Base-by-base conservation (phyloP, 2,329 filamentous ascomycete genomes). In the Microsporum ferrugineum region DNA sequence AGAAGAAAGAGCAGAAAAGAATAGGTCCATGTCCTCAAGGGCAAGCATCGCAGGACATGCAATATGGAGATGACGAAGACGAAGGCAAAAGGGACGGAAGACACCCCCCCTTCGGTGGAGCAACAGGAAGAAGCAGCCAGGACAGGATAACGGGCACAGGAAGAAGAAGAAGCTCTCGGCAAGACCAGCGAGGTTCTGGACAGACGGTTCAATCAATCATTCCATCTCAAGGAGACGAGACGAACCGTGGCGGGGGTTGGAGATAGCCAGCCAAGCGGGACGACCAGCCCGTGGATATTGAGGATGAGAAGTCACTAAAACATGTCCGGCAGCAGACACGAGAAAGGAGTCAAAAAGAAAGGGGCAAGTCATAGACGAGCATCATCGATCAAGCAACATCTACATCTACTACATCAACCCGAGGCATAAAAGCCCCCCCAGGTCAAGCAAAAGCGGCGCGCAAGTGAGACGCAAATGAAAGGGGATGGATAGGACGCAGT, bases 391-490 rank as follows among this genome's bases (percentile, higher is more conserved):
- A 17, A 55, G 31, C 14, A 55, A 38, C n/a, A 36, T 36, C 51
- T 55, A 55, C 51, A 17, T 17, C 51, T 12, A 17, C 31, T n/a
- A n/a, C 51, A 23, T 23, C 17, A 23, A 31, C 51, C 51, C 51
- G 51, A 55, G 51, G 51, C 51, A 55, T 17, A 36, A 38, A 55
- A 36, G 14, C 49, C 27, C 5, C 14, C 39, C 39, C 39, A 43
- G 23, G 23, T 29, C n/a, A 29, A 55, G 51, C 51, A 34, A 53
- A 47, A 55, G 51, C 51, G 51, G 31, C 51, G 51, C 51, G 51
- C 51, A 36, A 55, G 36, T 55, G 51, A 55, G 51, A 55, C 51
- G 51, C 51, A 55, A 55, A 55, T 55, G 51, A 36, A 55, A 55
- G 33, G 49, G 51, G 51, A 55, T 55, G 51, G 51, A 55, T 34